A percentile compares a stretch with the other conserved stretches of the same genome.
These are phyloP conservation scores for Polytrichum formosum DNA, from an alignment of 225 moss, liverwort and hornwort genomes.

Conservation along the genomic window DNA sequence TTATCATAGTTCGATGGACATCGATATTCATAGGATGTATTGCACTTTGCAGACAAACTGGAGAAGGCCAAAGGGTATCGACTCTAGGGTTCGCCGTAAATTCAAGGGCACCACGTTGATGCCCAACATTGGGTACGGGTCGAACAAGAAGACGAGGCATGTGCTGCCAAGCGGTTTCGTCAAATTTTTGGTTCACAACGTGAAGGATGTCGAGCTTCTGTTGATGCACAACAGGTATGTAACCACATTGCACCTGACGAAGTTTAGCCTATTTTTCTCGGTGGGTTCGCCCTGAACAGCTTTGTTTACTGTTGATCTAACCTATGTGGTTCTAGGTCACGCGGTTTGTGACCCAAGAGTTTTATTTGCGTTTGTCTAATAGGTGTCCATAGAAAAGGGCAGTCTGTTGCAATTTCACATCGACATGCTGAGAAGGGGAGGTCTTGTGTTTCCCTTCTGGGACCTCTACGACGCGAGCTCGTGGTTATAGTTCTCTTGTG, in stretches of 20 bases:
- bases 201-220: slow-evolving; percentile 76
- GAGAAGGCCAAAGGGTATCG: slow-evolving; percentile 92
- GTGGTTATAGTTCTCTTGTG: too few relatives aligned
- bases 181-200: slow-evolving; percentile 91
- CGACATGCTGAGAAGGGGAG: too few relatives aligned
- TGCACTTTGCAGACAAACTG: slow-evolving; percentile 57
- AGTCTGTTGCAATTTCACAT: too few relatives aligned
- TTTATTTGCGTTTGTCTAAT: too few relatives aligned
- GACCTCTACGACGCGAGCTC: too few relatives aligned
- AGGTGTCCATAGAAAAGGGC: too few relatives aligned
- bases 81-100: slow-evolving; percentile 85
- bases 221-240: slow-evolving; percentile 84
- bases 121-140: slow-evolving; percentile 95
- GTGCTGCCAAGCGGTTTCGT: slow-evolving; percentile 79
- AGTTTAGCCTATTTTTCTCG: too few relatives aligned
- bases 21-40: too few relatives aligned
- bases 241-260: neutral
- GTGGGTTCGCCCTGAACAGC: too few relatives aligned
- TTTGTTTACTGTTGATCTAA: too few relatives aligned
- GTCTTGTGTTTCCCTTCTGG: too few relatives aligned
- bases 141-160: slow-evolving; percentile 91
- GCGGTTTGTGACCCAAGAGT: neutral
- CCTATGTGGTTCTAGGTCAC: rapidly evolving
- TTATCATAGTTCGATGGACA: too few relatives aligned
- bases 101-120: slow-evolving; percentile 87